These are phyloP conservation scores for Suillus clintonianus DNA, from an alignment of 768 basidiomycete species.

Conservation along the genomic window DNA sequence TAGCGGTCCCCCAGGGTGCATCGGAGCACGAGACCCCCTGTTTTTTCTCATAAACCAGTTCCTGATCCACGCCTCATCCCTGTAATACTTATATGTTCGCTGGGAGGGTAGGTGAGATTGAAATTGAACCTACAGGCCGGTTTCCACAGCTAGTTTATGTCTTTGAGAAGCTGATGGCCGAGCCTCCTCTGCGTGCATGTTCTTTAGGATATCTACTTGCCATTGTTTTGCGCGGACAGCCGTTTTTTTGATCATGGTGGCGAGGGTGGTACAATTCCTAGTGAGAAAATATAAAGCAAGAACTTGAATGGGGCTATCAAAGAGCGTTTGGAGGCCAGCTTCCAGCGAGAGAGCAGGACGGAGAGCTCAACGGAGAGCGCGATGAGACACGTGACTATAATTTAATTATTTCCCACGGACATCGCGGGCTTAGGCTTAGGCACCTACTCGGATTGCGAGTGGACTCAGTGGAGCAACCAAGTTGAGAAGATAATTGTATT, in stretches of 20 bases:
- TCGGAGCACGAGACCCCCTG: constrained; percentile 9
- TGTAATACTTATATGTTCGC: constrained; percentile 6
- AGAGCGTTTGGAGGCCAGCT: neutral
- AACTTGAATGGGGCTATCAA: neutral
- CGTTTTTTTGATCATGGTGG: constrained; percentile 12
- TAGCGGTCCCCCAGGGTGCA: neutral
- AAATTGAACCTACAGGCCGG: constrained; percentile 30
- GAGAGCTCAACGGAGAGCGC: neutral
- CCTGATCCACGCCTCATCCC: constrained; percentile 30
- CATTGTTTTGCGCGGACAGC: constrained; percentile 25
- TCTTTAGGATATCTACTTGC: constrained; percentile 31
- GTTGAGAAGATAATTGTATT: neutral
- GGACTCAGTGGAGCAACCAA: neutral
- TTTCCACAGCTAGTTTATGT: constrained; percentile 21
- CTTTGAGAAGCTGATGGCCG: constrained; percentile 26
- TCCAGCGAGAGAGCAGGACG: no score
- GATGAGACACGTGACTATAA: neutral
- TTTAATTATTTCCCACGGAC: neutral
- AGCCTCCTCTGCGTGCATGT: constrained; percentile 19
- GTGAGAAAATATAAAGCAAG: neutral
- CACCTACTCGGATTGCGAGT: no score
- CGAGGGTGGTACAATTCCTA: constrained; percentile 4
- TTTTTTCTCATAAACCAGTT: constrained; percentile 33
- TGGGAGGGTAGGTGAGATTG: constrained; percentile 6
- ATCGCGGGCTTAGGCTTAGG: neutral